These are phyloP conservation scores for Artemisia tridentata DNA, from an alignment of 129 eudicot species.

Conservation along the genomic window DNA sequence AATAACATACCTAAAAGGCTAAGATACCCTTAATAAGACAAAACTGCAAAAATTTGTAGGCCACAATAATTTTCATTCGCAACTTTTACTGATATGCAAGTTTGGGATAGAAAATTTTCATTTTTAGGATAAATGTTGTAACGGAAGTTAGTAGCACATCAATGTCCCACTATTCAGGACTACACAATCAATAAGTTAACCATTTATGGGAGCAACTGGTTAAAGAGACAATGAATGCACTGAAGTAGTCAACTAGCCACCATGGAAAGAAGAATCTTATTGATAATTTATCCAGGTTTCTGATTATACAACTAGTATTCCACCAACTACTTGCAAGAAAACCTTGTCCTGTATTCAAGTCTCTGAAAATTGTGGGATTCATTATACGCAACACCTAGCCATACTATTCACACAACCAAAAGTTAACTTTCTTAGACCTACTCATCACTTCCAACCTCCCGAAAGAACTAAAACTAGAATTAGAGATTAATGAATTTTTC, in stretches of 20 bases:
- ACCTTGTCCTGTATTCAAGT: no score
- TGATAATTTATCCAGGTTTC: not conserved
- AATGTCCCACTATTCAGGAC: not conserved
- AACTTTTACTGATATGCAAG: not conserved
- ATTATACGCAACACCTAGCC: no score
- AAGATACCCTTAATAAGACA: not conserved
- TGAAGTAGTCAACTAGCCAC: not conserved
- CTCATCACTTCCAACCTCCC: rapidly evolving
- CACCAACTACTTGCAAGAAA: not conserved
- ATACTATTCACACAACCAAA: no score
- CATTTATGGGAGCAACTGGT: no score
- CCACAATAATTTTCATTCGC: not conserved
- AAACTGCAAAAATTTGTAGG: not conserved
- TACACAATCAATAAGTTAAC: not conserved
- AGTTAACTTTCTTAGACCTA: no score
- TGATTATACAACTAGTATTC: not conserved
- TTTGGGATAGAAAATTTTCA: not conserved
- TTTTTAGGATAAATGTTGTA: not conserved
- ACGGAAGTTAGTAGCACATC: not conserved
- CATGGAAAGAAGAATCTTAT: not conserved
- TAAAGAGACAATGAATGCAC: not conserved
- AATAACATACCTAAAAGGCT: not conserved
- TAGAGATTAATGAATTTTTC: no score
- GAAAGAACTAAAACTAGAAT: no score
- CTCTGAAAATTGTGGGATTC: no score